Evolutionary conservation across 441 rosid species (phyloP).

Genomic region (Sinapis alba): DNA sequence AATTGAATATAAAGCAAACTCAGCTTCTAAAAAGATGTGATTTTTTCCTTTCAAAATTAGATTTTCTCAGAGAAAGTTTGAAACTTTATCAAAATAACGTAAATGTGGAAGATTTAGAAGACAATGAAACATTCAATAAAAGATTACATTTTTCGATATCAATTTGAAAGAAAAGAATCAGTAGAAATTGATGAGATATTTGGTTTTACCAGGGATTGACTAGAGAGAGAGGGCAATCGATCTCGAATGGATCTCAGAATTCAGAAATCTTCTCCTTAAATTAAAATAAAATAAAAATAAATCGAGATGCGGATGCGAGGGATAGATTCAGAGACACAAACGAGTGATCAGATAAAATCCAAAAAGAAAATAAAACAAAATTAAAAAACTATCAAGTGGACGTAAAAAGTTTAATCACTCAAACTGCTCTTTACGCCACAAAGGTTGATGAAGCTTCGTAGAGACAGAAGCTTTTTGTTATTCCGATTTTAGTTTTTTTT

Average conservation of each 20-base stretch:
- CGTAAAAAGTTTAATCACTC: slow-evolving; percentile 18
- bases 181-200: neutral
- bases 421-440: slow-evolving; percentile 25
- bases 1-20: neutral
- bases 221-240: slow-evolving; percentile 6
- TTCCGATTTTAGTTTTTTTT: neutral
- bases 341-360: slow-evolving; percentile 30
- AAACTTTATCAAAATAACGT: neutral
- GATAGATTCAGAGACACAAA: slow-evolving; percentile 33
- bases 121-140: neutral
- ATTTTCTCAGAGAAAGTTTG: slow-evolving; percentile 7
- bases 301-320: slow-evolving; percentile 18
- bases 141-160: neutral
- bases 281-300: neutral
- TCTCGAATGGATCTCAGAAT: slow-evolving; percentile 29
- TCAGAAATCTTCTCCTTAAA: slow-evolving; percentile 8
- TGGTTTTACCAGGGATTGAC: slow-evolving; percentile 31
- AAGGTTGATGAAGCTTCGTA: slow-evolving; percentile 20
- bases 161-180: neutral
- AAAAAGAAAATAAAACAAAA: neutral
- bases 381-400: slow-evolving; percentile 22
- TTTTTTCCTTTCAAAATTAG: neutral
- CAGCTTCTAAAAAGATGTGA: neutral
- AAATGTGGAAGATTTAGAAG: neutral
- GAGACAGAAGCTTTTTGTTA: neutral